Percentiles rank a stretch among this genome's conserved stretches.
Conservation (phyloP, 129 eudicot genomes). For the Erigeron canadensis region DNA sequence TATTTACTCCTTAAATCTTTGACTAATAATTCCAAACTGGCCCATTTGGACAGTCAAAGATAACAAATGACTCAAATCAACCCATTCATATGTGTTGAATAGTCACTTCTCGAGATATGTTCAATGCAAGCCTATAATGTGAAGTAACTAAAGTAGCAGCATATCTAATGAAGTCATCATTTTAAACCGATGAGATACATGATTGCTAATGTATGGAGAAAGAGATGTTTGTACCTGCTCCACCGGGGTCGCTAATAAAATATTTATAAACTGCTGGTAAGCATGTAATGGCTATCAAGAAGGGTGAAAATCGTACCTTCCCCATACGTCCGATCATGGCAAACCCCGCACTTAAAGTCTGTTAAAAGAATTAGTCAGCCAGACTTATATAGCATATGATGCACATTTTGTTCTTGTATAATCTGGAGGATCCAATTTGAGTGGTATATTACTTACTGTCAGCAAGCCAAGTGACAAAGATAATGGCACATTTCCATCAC, state of each 20-base stretch:
- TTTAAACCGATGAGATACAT: background rate
- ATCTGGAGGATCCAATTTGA: conserved; percentile 4
- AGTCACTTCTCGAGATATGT: background rate
- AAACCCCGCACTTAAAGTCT: conserved; percentile 93
- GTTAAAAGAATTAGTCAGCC: conserved; percentile 29
- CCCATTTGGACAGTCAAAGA: background rate
- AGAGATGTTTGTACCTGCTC: background rate
- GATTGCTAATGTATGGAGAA: background rate
- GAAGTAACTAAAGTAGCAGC: background rate
- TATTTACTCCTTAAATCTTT: background rate
- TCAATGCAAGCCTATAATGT: background rate
- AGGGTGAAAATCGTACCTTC: conserved; percentile 50
- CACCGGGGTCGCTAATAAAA: too few species aligned
- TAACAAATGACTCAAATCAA: background rate
- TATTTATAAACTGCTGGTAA: background rate
- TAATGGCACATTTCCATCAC: conserved; percentile 88
- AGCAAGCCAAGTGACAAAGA: conserved; percentile 80
- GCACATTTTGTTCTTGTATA: background rate
- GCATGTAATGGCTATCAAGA: conserved; percentile 6
- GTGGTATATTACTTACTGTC: conserved; percentile 57
- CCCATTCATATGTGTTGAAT: background rate
- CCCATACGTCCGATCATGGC: conserved; percentile 99
- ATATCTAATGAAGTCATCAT: background rate
- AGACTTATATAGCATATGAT: conserved; percentile 1
- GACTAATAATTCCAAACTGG: background rate